Evolutionary conservation across 2,329 filamentous ascomycete species (phyloP).

Genomic region (Podosphaera leucotricha): DNA sequence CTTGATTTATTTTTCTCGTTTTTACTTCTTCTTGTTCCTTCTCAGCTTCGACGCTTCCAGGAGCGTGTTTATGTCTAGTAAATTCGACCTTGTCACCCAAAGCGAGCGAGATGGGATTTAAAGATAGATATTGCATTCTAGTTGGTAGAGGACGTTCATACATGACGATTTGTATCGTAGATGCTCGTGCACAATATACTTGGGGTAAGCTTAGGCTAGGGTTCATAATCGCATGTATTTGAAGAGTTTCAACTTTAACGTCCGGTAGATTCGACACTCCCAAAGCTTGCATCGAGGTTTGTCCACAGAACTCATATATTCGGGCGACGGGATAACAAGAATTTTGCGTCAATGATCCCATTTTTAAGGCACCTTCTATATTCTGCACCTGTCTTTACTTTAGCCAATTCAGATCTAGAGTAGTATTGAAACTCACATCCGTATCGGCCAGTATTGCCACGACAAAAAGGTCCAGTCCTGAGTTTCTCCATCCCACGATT

Average conservation of each 20-base stretch:
- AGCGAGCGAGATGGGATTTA: slow-evolving; percentile 70
- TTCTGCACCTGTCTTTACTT: slow-evolving; percentile 23
- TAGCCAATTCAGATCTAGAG: slow-evolving; percentile 7
- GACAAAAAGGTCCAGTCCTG: slow-evolving; percentile 70
- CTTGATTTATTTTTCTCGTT: slow-evolving; percentile 33
- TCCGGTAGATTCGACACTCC: slow-evolving; percentile 49
- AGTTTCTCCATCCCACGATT: slow-evolving; percentile 90
- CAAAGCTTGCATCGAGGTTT: slow-evolving; percentile 61
- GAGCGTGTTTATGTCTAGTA: slow-evolving; percentile 15
- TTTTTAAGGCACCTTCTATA: slow-evolving; percentile 70
- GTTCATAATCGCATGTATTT: slow-evolving; percentile 37
- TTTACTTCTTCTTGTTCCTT: slow-evolving; percentile 41
- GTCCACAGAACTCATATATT: slow-evolving; percentile 67
- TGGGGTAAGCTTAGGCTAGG: slow-evolving; percentile 34
- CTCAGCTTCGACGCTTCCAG: slow-evolving; percentile 41
- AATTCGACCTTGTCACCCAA: slow-evolving; percentile 44
- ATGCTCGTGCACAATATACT: slow-evolving; percentile 46
- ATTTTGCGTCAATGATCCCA: slow-evolving; percentile 62
- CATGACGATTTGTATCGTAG: slow-evolving; percentile 66
- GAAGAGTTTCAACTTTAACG: slow-evolving; percentile 38
- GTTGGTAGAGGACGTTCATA: slow-evolving; percentile 70
- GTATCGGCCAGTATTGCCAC: slow-evolving; percentile 77
- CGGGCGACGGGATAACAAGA: slow-evolving; percentile 57
- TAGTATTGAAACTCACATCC: slow-evolving; percentile 34
- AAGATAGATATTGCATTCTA: slow-evolving; percentile 89